Evolutionary conservation across 2,329 filamentous ascomycete species (phyloP).

Genomic region (Stromatinia cepivora): DNA sequence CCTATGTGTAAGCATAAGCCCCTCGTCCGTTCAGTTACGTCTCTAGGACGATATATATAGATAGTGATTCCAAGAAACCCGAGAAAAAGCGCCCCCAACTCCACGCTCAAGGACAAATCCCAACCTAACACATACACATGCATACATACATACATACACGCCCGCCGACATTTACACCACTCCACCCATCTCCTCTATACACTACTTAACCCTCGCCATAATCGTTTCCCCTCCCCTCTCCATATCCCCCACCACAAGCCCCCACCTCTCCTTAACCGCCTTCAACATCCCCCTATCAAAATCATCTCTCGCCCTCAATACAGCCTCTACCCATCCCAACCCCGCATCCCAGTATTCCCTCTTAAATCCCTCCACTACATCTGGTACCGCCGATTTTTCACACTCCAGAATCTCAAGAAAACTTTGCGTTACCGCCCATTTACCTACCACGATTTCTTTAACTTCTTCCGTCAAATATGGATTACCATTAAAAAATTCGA

Average conservation of each 20-base stretch:
- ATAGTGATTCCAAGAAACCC: not conserved
- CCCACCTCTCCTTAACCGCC: constrained; percentile 83
- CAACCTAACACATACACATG: not conserved
- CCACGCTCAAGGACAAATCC: constrained; percentile 10
- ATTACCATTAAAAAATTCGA: constrained; percentile 79
- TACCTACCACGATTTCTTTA: constrained; percentile 75
- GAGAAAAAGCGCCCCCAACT: not conserved
- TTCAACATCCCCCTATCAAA: constrained; percentile 91
- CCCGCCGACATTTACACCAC: no score
- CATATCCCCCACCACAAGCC: constrained; percentile 76
- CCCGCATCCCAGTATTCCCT: constrained; percentile 88
- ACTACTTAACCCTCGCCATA: constrained; percentile 84
- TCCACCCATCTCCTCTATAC: not conserved
- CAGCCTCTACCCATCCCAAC: constrained; percentile 92
- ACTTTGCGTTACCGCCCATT: constrained; percentile 87
- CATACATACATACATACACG: not conserved
- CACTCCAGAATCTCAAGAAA: constrained; percentile 79
- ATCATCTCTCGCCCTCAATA: constrained; percentile 83
- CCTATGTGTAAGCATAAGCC: no score
- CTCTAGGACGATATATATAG: not conserved
- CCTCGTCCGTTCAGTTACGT: no score
- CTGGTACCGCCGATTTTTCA: constrained; percentile 70
- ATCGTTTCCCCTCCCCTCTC: constrained; percentile 85
- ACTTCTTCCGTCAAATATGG: constrained; percentile 62
- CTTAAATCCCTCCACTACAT: constrained; percentile 84